Base-by-base conservation (phyloP, 352 stramenopile genomes). In the Blastocystis sp. region DNA sequence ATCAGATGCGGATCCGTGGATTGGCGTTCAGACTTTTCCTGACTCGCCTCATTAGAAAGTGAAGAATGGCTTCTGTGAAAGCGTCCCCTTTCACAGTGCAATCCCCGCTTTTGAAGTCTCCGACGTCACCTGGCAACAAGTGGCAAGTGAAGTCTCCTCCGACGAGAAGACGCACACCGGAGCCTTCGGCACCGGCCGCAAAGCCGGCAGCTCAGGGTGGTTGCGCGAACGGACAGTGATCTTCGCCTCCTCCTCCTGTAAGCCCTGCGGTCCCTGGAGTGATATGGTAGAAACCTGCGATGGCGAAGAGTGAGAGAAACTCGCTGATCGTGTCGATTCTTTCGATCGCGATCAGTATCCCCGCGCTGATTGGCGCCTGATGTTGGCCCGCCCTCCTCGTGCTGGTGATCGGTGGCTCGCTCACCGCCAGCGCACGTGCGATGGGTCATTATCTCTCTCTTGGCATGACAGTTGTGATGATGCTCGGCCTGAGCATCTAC, bases 401-500 rank as follows among this genome's bases (percentile, higher is more conserved):
- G 17, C 17, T 54, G 42, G 3, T 87, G 19, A 87, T 87, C n/a
- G 62, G 62, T 54, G 77, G 77, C 17, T 43, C 65, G 6, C 19
- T 87, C 6, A 48, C 77, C 40, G 77, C 62, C 42, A 28, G 19
- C 21, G 59, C 62, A 14, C 57, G 77, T 52, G 77, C 65, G 19
- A 57, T 59, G n/a, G 77, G 77, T 43, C 77, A 87, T 78, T 87
- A 77, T 40, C 34, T 87, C 59, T 77, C 62, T 45, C 62, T 87
- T 78, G 77, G 77, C 77, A 74, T 87, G 62, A 87, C 77, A 34
- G 59, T 87, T 62, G 62, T 87, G 43, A 87, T 87, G 77, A 87
- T 87, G 77, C n/a, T 77, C 6, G 77, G 77, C 10, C 68, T 87
- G 48, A 65, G 43, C 24, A 76, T 74, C 48, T 87, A 87, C 65